phyloP scores from a whole-genome alignment of 768 basidiomycete species.

The Rhizopogon rudus region DNA sequence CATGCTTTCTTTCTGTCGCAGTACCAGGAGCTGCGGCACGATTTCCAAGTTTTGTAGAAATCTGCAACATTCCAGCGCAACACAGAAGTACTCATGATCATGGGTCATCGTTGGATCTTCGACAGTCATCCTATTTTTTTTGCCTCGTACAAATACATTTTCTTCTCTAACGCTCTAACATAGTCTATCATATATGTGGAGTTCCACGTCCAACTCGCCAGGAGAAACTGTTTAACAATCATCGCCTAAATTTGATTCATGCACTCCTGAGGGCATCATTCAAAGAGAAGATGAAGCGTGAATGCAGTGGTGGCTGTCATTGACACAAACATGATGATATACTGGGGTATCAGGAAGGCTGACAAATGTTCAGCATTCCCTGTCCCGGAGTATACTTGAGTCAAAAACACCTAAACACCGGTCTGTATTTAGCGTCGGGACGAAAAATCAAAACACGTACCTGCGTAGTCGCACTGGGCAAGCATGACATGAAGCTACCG shows the following conservation, averaged over 20 bases:
- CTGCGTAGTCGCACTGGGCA: conserved; percentile 59
- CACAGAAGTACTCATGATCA: too few species aligned
- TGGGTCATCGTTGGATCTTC: too few species aligned
- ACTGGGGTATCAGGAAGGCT: conserved; percentile 59
- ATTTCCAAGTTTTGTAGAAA: too few species aligned
- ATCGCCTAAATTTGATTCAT: not conserved
- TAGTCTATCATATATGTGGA: not conserved
- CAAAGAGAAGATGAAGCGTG: conserved; percentile 32
- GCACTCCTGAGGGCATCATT: conserved; percentile 1
- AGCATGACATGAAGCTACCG: conserved; percentile 50
- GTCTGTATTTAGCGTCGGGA: not conserved
- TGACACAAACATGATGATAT: conserved; percentile 33
- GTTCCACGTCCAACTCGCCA: not conserved
- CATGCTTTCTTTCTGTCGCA: too few species aligned
- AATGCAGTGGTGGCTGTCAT: conserved; percentile 35
- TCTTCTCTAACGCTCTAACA: not conserved
- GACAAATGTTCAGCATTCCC: conserved; percentile 59
- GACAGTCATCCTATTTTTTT: not conserved
- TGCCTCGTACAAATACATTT: not conserved
- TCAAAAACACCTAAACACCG: conserved; percentile 46
- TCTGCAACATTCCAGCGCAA: too few species aligned
- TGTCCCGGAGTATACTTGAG: conserved; percentile 62
- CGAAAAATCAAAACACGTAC: conserved; percentile 21
- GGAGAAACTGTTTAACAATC: not conserved
- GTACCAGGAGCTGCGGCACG: too few species aligned